A percentile compares a stretch with the other conserved stretches of the same genome.
Conservation (phyloP, 2,329 filamentous ascomycete species). For the Nothophaeocryptopus gaeumannii region DNA sequence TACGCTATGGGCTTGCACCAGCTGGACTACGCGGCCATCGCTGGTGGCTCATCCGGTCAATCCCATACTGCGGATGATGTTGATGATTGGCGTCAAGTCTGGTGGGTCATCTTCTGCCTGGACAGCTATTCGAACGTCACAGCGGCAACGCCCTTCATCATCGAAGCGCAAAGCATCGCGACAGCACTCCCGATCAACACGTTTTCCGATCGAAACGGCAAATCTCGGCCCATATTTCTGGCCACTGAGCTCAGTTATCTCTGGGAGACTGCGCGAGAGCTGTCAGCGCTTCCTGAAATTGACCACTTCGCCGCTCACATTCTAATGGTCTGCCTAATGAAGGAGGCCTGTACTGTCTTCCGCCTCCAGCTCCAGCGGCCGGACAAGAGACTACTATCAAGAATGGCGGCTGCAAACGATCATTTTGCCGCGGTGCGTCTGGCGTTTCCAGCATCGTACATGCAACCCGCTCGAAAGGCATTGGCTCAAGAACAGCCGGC, state of each 20-base stretch:
- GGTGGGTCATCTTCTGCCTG: background rate
- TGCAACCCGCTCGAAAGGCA: background rate
- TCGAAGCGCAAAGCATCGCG: background rate
- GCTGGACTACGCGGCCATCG: background rate
- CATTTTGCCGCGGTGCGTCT: background rate
- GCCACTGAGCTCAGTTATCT: background rate
- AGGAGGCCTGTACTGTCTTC: background rate
- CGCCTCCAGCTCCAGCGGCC: background rate
- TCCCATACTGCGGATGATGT: background rate
- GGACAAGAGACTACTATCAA: background rate
- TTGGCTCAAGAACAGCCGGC: background rate
- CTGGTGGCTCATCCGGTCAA: no score
- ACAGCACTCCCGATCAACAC: background rate
- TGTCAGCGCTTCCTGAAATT: background rate
- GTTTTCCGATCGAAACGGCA: no score
- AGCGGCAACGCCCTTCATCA: background rate
- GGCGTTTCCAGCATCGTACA: background rate
- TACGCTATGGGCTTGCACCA: background rate
- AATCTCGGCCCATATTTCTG: background rate
- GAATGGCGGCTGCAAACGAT: background rate
- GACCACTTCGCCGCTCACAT: background rate
- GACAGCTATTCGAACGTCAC: constrained; percentile 2
- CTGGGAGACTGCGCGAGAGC: background rate
- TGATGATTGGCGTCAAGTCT: background rate
- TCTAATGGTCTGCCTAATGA: background rate